Conservation (phyloP, 2,329 filamentous ascomycete genomes). For the Sporothrix dimorphospora region DNA sequence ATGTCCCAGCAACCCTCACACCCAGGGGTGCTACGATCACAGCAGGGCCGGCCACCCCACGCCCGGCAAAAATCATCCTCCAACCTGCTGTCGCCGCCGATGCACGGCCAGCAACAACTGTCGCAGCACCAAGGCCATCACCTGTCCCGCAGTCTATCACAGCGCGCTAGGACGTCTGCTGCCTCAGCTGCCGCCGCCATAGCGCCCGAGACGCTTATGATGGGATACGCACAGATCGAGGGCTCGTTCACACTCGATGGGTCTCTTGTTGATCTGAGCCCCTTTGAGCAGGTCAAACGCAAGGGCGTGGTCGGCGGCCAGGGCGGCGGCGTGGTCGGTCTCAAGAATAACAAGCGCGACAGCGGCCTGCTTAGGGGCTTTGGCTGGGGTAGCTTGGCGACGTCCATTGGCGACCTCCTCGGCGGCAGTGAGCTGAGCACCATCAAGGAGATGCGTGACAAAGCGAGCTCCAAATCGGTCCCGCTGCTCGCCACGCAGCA, state of each 20-base stretch:
- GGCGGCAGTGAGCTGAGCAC: slow-evolving; percentile 86
- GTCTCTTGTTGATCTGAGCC: slow-evolving; percentile 83
- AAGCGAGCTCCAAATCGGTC: slow-evolving; percentile 81
- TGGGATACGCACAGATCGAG: slow-evolving; percentile 95
- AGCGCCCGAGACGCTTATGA: slow-evolving; percentile 82
- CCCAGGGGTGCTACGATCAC: slow-evolving; percentile 51
- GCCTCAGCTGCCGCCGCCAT: slow-evolving; percentile 22
- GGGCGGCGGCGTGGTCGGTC: slow-evolving; percentile 80
- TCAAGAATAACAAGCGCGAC: slow-evolving; percentile 73
- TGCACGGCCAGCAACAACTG: slow-evolving; percentile 22
- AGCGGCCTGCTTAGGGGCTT: slow-evolving; percentile 77
- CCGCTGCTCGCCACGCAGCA: slow-evolving; percentile 94
- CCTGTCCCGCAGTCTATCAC: slow-evolving; percentile 48
- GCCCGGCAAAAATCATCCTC: slow-evolving; percentile 49
- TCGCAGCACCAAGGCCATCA: slow-evolving; percentile 32
- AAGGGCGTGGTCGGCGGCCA: slow-evolving; percentile 89
- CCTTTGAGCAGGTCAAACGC: slow-evolving; percentile 94
- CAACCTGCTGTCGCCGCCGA: slow-evolving; percentile 28
- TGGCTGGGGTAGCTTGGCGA: slow-evolving; percentile 86
- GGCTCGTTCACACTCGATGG: slow-evolving; percentile 92
- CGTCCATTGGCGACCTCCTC: slow-evolving; percentile 84
- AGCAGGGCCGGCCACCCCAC: slow-evolving; percentile 45
- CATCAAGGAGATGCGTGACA: slow-evolving; percentile 92
- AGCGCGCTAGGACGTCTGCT: slow-evolving; percentile 33
- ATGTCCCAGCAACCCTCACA: slow-evolving; percentile 55